phyloP scores from a whole-genome alignment of 208 protist species.

The Leishmania tarentolae region DNA sequence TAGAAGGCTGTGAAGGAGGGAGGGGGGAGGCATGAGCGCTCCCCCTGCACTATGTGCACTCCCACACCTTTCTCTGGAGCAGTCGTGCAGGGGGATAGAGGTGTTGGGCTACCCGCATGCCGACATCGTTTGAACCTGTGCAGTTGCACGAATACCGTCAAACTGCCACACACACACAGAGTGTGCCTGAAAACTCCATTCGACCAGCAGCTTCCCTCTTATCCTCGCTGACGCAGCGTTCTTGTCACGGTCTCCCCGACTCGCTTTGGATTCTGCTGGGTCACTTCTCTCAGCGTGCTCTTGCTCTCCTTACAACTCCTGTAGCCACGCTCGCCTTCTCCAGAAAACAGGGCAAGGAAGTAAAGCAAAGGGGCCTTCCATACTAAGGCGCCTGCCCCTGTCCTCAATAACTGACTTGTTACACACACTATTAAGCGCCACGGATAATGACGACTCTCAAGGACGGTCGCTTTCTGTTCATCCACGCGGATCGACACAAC shows the following conservation, averaged over 20 bases:
- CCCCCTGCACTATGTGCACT: background rate
- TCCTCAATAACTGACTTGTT: background rate
- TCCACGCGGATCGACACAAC: conserved; percentile 10
- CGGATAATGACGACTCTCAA: conserved; percentile 10
- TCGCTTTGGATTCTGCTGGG: background rate
- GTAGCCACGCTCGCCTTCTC: background rate
- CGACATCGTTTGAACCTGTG: background rate
- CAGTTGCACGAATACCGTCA: background rate
- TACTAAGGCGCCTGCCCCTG: background rate
- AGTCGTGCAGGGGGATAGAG: background rate
- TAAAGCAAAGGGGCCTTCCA: background rate
- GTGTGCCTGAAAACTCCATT: background rate
- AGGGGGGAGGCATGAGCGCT: background rate
- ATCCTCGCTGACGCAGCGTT: background rate
- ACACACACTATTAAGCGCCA: background rate
- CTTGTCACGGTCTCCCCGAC: background rate
- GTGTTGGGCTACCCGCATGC: background rate
- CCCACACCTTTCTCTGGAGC: background rate
- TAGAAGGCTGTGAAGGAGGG: background rate
- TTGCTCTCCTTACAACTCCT: background rate
- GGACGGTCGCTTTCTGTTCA: conserved; percentile 20
- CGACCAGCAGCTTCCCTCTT: background rate
- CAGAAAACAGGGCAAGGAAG: background rate
- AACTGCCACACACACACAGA: background rate
- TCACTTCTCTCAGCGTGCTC: background rate